Base-by-base conservation (phyloP, 345 rosid species). In the Noccaea caerulescens region DNA sequence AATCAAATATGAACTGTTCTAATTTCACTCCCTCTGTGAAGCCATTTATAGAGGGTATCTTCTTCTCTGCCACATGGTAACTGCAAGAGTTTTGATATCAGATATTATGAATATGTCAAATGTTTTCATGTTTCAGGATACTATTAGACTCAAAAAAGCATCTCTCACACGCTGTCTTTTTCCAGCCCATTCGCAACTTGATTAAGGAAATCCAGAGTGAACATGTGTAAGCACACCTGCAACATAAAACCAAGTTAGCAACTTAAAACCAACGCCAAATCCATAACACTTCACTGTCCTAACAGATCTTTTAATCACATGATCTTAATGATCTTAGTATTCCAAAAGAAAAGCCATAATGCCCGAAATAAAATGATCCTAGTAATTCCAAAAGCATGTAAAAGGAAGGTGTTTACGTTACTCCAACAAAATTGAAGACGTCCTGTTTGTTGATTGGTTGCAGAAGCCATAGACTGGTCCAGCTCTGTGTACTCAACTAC, bases 141-240 rank as follows among this genome's bases (percentile, higher is more conserved):
- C 1, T 7, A 23, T 34, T 63, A 44, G 51, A 54, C n/a, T 10
- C 18, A 16, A 16, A 61, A 54, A 55, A 39, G 18, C 57, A 78
- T 66, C 55, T 80, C 37, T 86, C 34, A 94, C 99, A 88, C 79
- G 87, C 97, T 84, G 80, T 94, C 99, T 85, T 87, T 95, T 81
- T 95, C 99, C 13, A 95, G 89, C 77, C 92, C 93, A 80, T 86
- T 84, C 14, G 88, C 93, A 78, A 90, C 99, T 85, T 95, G 98
- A 77, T 90, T 92, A 14, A 95, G 87, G 81, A 95, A 95, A 81
- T 95, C 99, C 86, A 92, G 69, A 77, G 92, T 80, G 78, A 95
- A 95, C 99, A 95, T 95, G 82, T 95, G 98, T 67, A 92, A 82
- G 81, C 99, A 95, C 62, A 92, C 96, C 99, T 95, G 96, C 53